Evolutionary conservation across 2,329 filamentous ascomycete species (phyloP).

Genomic region (Aspergillus sp.): DNA sequence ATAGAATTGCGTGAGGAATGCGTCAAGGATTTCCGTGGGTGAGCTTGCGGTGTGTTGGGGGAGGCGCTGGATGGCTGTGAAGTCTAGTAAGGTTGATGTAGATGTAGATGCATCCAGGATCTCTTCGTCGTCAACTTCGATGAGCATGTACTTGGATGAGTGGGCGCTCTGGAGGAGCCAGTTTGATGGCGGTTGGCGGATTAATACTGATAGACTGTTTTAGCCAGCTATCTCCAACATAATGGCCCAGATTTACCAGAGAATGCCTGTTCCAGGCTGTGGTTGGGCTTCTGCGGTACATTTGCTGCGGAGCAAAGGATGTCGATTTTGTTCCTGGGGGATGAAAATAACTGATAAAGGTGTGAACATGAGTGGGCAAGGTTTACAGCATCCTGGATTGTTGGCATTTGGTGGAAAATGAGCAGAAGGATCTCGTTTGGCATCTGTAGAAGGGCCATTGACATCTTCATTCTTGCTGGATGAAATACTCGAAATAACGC

Average conservation of each 20-base stretch:
- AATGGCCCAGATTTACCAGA: not conserved
- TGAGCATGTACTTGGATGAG: not conserved
- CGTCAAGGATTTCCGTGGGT: not conserved
- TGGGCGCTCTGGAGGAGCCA: not conserved
- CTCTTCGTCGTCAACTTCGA: not conserved
- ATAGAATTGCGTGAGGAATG: not conserved
- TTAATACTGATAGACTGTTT: not conserved
- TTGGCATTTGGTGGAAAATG: not conserved
- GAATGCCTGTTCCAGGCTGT: not conserved
- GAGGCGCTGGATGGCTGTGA: not conserved
- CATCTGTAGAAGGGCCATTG: not conserved
- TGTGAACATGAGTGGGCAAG: not conserved
- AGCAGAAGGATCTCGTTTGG: constrained; percentile 3
- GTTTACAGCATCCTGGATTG: not conserved
- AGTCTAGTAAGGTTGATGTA: not conserved
- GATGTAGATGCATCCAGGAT: not conserved
- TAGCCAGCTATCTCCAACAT: not conserved
- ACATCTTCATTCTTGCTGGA: not conserved
- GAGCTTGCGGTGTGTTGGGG: not conserved
- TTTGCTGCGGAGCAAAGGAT: constrained; percentile 1
- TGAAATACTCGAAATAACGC: too few species aligned
- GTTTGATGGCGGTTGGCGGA: not conserved
- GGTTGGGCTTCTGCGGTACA: not conserved
- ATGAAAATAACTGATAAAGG: not conserved
- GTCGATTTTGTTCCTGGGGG: not conserved